Evolutionary conservation across 306 rosid genomes (phyloP).

Genomic region (Sophora flavescens): DNA sequence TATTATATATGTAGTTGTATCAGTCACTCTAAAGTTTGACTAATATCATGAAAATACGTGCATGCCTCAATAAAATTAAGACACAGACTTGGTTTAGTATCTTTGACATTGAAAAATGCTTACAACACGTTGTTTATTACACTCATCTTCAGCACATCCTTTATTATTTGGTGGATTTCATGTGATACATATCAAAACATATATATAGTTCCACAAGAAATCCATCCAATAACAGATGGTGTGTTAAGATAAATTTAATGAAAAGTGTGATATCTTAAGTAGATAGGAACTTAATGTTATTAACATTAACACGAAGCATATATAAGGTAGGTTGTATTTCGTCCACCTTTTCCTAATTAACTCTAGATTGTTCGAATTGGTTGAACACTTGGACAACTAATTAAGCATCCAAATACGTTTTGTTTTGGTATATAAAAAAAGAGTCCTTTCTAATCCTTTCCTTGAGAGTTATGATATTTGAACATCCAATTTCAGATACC

Average conservation of each 20-base stretch:
- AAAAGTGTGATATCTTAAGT: no score
- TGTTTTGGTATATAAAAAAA: not conserved
- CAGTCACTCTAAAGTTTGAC: not conserved
- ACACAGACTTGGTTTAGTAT: conserved; percentile 36
- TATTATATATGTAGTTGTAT: not conserved
- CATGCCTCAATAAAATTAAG: conserved; percentile 38
- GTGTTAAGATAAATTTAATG: no score
- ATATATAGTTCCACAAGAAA: no score
- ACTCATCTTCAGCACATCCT: no score
- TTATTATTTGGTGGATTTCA: no score
- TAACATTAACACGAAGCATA: conserved; percentile 33
- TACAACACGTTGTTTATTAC: no score
- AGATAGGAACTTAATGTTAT: no score
- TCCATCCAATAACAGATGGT: no score
- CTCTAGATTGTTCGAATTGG: conserved; percentile 29
- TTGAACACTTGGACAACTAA: not conserved
- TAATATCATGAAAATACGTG: conserved; percentile 41
- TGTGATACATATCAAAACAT: no score
- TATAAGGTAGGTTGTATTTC: conserved; percentile 1
- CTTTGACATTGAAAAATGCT: no score
- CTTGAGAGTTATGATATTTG: no score
- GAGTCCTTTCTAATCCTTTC: not conserved
- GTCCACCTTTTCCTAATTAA: conserved; percentile 29
- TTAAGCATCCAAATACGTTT: conserved; percentile 23
- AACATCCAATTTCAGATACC: no score